Evolutionary conservation across 2,329 filamentous ascomycete species (phyloP), one percentile per base, ranked within the genome.

Genomic region (Rosellinia necatrix): DNA sequence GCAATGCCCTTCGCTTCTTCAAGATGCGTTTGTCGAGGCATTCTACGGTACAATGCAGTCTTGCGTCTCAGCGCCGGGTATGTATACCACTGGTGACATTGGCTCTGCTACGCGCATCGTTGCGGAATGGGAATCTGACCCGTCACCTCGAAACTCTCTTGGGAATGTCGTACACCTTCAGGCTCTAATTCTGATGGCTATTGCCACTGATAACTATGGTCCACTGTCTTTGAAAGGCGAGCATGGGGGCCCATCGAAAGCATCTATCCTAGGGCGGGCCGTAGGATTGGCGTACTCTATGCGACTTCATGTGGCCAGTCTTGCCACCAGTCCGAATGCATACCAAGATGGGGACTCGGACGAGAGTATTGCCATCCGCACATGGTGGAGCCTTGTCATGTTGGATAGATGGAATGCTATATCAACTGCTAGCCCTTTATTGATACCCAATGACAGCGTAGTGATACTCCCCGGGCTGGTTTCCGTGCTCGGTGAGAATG

Each of bases 321-420:
- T 76, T 57, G 71, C 76, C 46, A 53, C 66, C 34, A 60, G 56
- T 9, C 51, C 76, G 41, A 77, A 78, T 49, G 77, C 75, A 8
- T 82, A 87, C 49, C 66, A 75, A 2, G 85, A 90, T 27, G 21
- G 29, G 10, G 57, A 60, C 34, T 57, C 59, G 19, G 83, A 87
- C 40, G 83, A 86, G 46, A 82, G 83, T 15, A 74, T 90, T 3
- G 80, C 81, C 1, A 76, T 86, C 47, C 81, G 86, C 38, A 81
- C 87, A 15, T 91, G 88, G 88, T 90, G 86, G 85, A 83, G 84
- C 12, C 74, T 91, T 29, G 81, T 90, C 41, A 79, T 88, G 60
- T 80, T 91, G 60, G 88, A 91, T 66, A 81, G 87, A 13, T 91
- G 87, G 86, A 84, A 90, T 67, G 85, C 88, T 3, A 80, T 85